Conservation (phyloP, 179 eudicot genomes). For the Pouteria campechiana region DNA sequence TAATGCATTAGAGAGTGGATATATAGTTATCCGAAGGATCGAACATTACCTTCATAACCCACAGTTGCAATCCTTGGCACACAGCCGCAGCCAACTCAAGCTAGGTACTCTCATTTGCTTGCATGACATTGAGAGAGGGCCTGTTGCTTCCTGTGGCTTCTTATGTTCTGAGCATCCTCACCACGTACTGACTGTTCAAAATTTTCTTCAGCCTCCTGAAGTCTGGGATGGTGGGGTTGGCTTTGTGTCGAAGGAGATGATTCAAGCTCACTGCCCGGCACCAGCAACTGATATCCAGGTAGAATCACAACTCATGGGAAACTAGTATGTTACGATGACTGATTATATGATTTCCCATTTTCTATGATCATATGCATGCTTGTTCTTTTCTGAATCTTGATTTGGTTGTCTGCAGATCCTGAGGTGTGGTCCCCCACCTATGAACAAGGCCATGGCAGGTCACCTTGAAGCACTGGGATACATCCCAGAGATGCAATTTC, state of each 20-base stretch:
- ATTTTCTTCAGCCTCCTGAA: slow-evolving; percentile 42
- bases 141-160: too few relatives aligned
- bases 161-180: background rate
- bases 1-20: too few relatives aligned
- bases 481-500: slow-evolving; percentile 62
- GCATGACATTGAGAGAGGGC: too few relatives aligned
- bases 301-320: background rate
- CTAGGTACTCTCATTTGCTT: too few relatives aligned
- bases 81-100: too few relatives aligned
- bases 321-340: background rate
- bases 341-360: background rate
- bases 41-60: too few relatives aligned
- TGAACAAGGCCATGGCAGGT: slow-evolving; percentile 77
- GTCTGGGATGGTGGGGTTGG: slow-evolving; percentile 69
- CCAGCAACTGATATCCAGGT: slow-evolving; percentile 60
- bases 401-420: slow-evolving; percentile 31
- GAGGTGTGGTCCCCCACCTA: slow-evolving; percentile 79
- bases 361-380: background rate
- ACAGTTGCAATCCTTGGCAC: too few relatives aligned
- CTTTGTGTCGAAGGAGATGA: slow-evolving; percentile 58
- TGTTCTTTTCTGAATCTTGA: background rate
- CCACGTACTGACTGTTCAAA: background rate
- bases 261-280: slow-evolving; percentile 55
- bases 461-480: slow-evolving; percentile 63
- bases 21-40: too few relatives aligned